Evolutionary conservation across 2,329 filamentous ascomycete genomes (phyloP), one percentile per base, ranked within the genome.

Genomic region (Sphaerulina vaccinii): DNA sequence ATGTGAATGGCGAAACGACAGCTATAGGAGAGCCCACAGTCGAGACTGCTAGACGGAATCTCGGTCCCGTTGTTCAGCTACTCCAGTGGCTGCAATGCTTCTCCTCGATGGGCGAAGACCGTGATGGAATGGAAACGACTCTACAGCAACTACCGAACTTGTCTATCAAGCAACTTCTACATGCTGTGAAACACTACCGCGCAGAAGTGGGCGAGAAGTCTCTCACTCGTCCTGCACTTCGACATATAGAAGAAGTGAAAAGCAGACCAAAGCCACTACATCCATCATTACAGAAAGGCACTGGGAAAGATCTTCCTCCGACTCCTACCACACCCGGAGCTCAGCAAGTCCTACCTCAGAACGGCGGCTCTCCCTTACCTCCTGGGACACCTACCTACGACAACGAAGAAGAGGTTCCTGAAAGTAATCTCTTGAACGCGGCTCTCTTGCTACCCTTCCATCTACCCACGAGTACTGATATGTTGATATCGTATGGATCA

Each of bases 71-170:
- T 16, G 91, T 97, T 49, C 93, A 99, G 70, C 78, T 99, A 2
- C 77, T 99, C 5, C 93, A 99, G 71, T 99, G 93, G 93, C 77
- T 99, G 29, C 93, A 99, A 69, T 96, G 91, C 70, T 97, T 97
- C 71, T 97, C 93, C 1, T 96, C 90, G 0, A 79, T 97, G 3
- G 90, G 85, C 4, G 90, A 97, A 65, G 91, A 97, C 65, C 76
- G 93, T 32, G 90, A 96, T 65, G 89, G 90, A 2, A 79, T 99
- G 13, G 84, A 95, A 23, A 88, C 84, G 13, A 99, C 93, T 0
- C 74, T 97, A 18, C 86, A 96, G 65, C 93, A 97, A 69, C 78
- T 99, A 35, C 90, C 90, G 58, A 80, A 86, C 35, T 76, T 99
- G 41, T 90, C 84, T 21, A 87, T 90, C 0, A 88, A 90, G 65